phyloP scores from a whole-genome alignment of 371 early-diverging fungal species.

The Synchytrium microbalum region DNA sequence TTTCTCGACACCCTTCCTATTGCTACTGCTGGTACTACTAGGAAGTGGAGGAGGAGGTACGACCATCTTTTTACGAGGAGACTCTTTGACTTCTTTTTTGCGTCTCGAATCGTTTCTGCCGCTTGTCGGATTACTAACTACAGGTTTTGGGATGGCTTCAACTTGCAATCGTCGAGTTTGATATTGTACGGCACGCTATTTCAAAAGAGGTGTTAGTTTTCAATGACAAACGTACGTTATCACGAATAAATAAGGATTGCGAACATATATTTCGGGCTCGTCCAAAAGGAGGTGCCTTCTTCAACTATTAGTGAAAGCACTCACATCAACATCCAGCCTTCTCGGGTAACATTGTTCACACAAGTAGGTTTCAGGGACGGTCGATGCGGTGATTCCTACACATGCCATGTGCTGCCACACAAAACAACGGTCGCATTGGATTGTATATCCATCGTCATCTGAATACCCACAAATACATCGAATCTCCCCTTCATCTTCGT shows the following conservation, averaged over 20 bases:
- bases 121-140: background rate
- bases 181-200: background rate
- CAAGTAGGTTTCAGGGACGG: slow-evolving; percentile 60
- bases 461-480: slow-evolving; percentile 89
- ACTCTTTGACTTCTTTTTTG: background rate
- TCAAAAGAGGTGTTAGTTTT: no score
- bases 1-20: no score
- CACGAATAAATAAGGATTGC: no score
- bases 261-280: no score
- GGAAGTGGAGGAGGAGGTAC: background rate
- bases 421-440: slow-evolving; percentile 89
- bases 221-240: no score
- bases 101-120: background rate
- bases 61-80: background rate
- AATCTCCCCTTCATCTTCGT: slow-evolving; percentile 78
- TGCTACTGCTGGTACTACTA: background rate
- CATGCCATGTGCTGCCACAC: slow-evolving; percentile 95
- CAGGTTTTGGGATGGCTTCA: background rate
- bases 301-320: no score
- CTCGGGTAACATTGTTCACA: slow-evolving; percentile 76
- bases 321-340: slow-evolving; percentile 32
- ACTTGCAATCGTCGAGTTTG: slow-evolving; percentile 1
- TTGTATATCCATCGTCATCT: slow-evolving; percentile 97
- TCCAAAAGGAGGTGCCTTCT: no score
- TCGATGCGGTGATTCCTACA: slow-evolving; percentile 44